Base-by-base conservation (phyloP, 1,139 yeast species). In the Kodamaea alishanica region DNA sequence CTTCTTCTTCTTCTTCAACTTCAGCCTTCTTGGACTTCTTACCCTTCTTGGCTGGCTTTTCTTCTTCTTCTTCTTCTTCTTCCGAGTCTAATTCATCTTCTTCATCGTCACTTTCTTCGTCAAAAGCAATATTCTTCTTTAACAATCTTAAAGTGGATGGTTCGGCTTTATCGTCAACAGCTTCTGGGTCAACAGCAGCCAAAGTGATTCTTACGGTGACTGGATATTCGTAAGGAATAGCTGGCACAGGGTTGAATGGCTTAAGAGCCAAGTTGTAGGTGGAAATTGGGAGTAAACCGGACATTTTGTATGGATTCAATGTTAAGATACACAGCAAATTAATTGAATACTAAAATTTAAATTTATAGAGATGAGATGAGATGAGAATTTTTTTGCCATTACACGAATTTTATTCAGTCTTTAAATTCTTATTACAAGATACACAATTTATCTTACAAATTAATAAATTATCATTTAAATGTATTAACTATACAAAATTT, bases 161-260 rank as follows among this genome's bases (percentile, higher is more conserved):
- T 52, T 75, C 79, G 51, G 75, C 82, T 57, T 86, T 86, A 58
- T 86, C 94, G 56, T 85, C 88, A 45, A 79, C 77, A 31, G 84
- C 70, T 58, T 80, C 86, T 47, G 96, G 95, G 67, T 92, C 97
- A 56, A 92, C 75, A 44, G 98, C 95, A 51, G 97, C 98, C 77
- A 92, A 78, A 42, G 97, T 90, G 58, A 92, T 65, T 67, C 95
- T 85, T 52, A 92, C 79, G 49, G 97, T 83, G 50, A 86, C 84
- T 39, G 97, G 96, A 61, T 81, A 81, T 46, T 85, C 95, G 42
- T 82, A 84, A 51, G 83, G 85, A 58, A 85, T 79, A 48, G 97
- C 96, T 45, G 90, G 89, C 37, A 81, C 80, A 50, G 96, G 95
- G 52, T 77, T 70, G 60, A 84, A 92, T 56, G 98, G 97, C 64